Base-by-base conservation (phyloP, 495 filamentous ascomycete genomes). In the Platismatia glauca region DNA sequence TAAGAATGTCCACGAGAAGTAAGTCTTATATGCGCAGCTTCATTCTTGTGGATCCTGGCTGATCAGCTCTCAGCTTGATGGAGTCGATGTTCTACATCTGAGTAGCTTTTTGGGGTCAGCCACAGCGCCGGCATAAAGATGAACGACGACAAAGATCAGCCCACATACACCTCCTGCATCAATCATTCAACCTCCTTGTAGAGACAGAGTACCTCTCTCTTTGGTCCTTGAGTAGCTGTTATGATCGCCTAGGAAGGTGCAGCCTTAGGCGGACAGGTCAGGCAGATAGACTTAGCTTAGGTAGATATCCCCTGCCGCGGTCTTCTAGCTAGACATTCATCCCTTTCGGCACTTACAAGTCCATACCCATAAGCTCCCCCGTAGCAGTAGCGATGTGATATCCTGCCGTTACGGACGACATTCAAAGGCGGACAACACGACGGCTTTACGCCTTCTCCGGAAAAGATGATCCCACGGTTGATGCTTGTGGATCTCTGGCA, bases 11-110 rank as follows among this genome's bases (percentile, higher is more conserved):
- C 80, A 85, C 13, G 5, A 16, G 3, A 55, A 24, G 50, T 44
- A 29, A 5, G 27, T 62, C 29, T 20, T 3, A 12, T 56, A 9
- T 6, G 15, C 9, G 16, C 38, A 33, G 13, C 15, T 33, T 3
- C 1, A 9, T 48, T 20, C 16, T 55, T 18, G 15, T 12, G 7
- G 20, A 15, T 22, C 18, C 6, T 43, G 39, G 38, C 52, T 57
- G 20, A 62, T 9, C 6, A 1, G 15, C 34, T 56, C 24, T 56
- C 1, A 83, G 75, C 4, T 64, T 92, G 39, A 71, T 68, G 29
- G 76, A 90, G 57, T 78, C 81, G 2, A 92, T 92, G 89, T 91
- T 88, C 69, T 92, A 91, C 72, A 87, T 92, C 58, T 92, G 74
- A 66, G 18, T 39, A 18, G 20, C 57, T n/a, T 16, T 4, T 43